Percentiles rank a stretch among this genome's conserved stretches.
Conservation (phyloP, 371 early-diverging fungal genomes). For the Mortierella sp. region DNA sequence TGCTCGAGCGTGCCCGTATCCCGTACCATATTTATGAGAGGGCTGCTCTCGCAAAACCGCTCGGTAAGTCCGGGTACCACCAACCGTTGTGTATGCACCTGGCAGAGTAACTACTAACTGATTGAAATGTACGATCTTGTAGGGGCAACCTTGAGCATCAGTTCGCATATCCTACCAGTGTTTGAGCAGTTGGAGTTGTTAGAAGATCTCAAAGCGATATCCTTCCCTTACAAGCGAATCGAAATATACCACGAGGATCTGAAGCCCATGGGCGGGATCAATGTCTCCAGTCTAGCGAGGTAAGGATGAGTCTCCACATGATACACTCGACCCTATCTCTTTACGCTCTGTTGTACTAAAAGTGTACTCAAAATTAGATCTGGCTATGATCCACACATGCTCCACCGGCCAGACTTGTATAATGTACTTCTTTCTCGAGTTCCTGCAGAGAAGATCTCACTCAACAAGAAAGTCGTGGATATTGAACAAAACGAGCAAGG, state of each 20-base stretch:
- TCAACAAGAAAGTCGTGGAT: conserved; percentile 17
- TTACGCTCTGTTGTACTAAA: too few relatives aligned
- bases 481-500: conserved; percentile 13
- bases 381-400: conserved; percentile 9
- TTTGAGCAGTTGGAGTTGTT: conserved; percentile 17
- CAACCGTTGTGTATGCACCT: not conserved
- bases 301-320: too few relatives aligned
- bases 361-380: not conserved
- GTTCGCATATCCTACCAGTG: conserved; percentile 9
- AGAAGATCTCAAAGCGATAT: conserved; percentile 8
- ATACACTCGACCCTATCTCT: too few relatives aligned
- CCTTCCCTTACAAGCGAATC: conserved; percentile 6
- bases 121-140: not conserved
- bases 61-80: not conserved
- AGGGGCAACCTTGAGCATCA: conserved; percentile 6
- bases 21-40: conserved; percentile 12
- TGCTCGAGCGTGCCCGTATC: conserved; percentile 8
- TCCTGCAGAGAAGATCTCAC: conserved; percentile 16
- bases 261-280: too few relatives aligned
- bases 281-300: too few relatives aligned
- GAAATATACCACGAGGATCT: conserved; percentile 13
- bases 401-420: conserved; percentile 15
- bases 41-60: not conserved
- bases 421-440: conserved; percentile 9
- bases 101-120: not conserved